phyloP scores from a whole-genome alignment of 2,329 filamentous ascomycete species.

The Botrytis elliptica region DNA sequence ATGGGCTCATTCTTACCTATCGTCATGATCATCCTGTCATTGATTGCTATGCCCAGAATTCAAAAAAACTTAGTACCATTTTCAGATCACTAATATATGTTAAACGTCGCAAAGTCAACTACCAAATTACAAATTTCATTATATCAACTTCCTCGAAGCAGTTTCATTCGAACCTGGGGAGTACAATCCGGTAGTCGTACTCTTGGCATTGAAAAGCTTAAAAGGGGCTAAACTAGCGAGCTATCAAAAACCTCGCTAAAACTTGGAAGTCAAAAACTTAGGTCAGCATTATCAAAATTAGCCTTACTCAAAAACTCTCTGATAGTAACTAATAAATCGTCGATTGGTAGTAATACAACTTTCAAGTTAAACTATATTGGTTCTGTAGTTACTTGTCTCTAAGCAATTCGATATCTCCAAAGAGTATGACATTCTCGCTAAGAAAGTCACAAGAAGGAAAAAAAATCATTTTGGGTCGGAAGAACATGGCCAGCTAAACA shows the following conservation, averaged over 20 bases:
- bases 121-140: fast-evolving
- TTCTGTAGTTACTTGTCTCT: not conserved
- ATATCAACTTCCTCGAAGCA: not conserved
- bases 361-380: not conserved
- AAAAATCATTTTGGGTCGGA: not conserved
- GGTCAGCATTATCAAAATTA: not conserved
- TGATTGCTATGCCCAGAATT: not conserved
- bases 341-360: fast-evolving
- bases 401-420: not conserved
- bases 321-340: not conserved
- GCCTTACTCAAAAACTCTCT: not conserved
- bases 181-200: not conserved
- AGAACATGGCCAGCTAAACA: no score
- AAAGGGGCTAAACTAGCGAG: constrained; percentile 13
- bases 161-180: not conserved
- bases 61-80: not conserved
- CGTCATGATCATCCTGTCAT: not conserved
- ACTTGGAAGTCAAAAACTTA: not conserved
- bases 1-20: not conserved
- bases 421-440: not conserved
- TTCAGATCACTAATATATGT: not conserved
- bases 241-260: not conserved
- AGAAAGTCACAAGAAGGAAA: not conserved
- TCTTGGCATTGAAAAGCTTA: not conserved
- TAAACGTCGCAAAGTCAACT: not conserved